Conservation (phyloP, 305 asterid genomes). For the Solanum hybrid region DNA sequence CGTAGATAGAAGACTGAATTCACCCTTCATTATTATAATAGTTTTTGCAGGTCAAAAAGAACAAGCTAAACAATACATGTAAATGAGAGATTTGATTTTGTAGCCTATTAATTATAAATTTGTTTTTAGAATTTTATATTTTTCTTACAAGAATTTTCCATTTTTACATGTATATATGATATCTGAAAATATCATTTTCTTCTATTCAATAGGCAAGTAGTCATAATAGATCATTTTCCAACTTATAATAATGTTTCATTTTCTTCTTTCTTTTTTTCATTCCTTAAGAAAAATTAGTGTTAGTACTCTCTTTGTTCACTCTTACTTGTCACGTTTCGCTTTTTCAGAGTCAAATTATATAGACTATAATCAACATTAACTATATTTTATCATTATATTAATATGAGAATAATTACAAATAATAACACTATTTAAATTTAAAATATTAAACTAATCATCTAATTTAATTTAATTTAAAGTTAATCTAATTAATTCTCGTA, state of each 20-base stretch:
- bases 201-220: background rate
- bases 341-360: no score
- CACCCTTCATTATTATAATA: background rate
- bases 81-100: background rate
- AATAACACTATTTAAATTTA: no score
- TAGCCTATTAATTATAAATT: background rate
- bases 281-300: background rate
- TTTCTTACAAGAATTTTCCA: no score
- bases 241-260: background rate
- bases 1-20: background rate
- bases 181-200: no score
- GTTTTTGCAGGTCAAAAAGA: background rate
- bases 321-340: no score
- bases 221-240: background rate
- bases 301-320: background rate
- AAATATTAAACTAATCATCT: no score
- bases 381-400: no score
- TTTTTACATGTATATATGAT: no score
- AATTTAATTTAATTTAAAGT: no score
- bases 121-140: no score
- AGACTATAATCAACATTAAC: no score
- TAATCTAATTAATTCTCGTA: no score
- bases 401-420: background rate
- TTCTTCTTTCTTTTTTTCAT: background rate
- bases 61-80: background rate